Evolutionary conservation across 2,329 filamentous ascomycete genomes (phyloP).

Genomic region (Chaetomium strumarium): DNA sequence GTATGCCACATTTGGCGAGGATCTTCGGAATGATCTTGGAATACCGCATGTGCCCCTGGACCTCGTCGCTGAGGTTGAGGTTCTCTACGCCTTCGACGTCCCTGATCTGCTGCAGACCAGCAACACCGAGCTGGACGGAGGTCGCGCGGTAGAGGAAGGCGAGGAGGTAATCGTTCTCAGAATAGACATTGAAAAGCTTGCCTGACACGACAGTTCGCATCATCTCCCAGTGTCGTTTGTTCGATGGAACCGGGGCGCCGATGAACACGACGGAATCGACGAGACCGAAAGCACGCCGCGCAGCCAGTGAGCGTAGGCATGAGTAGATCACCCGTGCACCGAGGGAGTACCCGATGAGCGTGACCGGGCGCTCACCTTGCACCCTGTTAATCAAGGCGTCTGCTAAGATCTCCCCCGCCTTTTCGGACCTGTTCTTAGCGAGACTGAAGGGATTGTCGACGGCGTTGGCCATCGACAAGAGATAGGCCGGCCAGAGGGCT

Average conservation of each 20-base stretch:
- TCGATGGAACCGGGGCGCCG: conserved; percentile 71
- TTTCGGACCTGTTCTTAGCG: conserved; percentile 69
- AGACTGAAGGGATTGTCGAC: conserved; percentile 80
- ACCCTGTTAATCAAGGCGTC: conserved; percentile 77
- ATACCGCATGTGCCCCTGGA: conserved; percentile 37
- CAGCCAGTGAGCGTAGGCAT: conserved; percentile 70
- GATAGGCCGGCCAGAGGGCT: conserved; percentile 63
- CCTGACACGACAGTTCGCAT: conserved; percentile 75
- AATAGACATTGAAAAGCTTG: conserved; percentile 81
- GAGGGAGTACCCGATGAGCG: conserved; percentile 73
- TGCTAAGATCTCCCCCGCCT: conserved; percentile 72
- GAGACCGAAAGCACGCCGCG: conserved; percentile 74
- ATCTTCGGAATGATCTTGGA: conserved; percentile 44
- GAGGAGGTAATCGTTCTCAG: conserved; percentile 79
- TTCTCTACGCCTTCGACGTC: conserved; percentile 60
- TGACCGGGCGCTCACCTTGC: conserved; percentile 76
- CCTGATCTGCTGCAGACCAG: conserved; percentile 69
- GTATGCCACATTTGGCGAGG: conserved; percentile 45
- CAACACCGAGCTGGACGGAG: conserved; percentile 75
- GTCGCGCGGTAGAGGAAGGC: conserved; percentile 83
- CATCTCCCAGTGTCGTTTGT: conserved; percentile 65
- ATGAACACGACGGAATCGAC: conserved; percentile 80
- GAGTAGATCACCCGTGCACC: conserved; percentile 78
- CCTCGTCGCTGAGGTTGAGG: conserved; percentile 46
- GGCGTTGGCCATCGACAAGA: conserved; percentile 60